A percentile compares a stretch with the other conserved stretches of the same genome.
Evolutionary conservation across 306 rosid species (phyloP).

Genomic region (Adenanthera pavonina): DNA sequence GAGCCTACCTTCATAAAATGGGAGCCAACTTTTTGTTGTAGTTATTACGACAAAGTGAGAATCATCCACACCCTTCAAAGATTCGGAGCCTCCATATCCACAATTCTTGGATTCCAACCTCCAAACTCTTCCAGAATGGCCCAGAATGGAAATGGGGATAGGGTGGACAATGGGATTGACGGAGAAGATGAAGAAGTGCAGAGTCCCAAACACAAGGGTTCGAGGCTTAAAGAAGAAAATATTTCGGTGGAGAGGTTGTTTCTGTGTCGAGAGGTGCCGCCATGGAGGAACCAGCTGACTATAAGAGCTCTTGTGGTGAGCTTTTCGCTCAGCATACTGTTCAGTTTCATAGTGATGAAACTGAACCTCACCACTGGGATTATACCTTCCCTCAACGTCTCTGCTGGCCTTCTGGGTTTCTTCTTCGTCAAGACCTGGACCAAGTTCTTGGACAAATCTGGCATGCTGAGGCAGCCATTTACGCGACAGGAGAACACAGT

Average conservation of each 20-base stretch:
- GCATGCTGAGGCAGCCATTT: slow-evolving; percentile 27
- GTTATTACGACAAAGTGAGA: neutral
- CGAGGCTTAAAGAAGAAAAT: slow-evolving; percentile 1
- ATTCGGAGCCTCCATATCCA: neutral
- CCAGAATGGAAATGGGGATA: slow-evolving; percentile 3
- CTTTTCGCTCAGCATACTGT: slow-evolving; percentile 32
- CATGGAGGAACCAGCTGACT: slow-evolving; percentile 37
- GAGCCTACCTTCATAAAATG: neutral
- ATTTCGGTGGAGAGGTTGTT: slow-evolving; percentile 21
- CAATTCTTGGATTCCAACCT: neutral
- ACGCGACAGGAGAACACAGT: slow-evolving; percentile 36
- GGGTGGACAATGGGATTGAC: neutral
- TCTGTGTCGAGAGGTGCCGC: slow-evolving; percentile 28
- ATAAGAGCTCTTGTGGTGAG: slow-evolving; percentile 39
- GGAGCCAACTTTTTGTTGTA: neutral
- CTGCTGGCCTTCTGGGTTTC: slow-evolving; percentile 42
- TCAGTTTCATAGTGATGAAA: slow-evolving; percentile 38
- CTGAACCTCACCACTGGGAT: slow-evolving; percentile 40
- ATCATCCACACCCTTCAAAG: neutral
- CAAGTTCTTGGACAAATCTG: slow-evolving; percentile 27
- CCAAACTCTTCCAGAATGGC: slow-evolving; percentile 5
- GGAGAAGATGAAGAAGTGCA: slow-evolving; percentile 16
- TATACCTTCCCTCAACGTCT: slow-evolving; percentile 40
- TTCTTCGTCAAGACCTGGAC: slow-evolving; percentile 41
- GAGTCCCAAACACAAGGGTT: neutral